Percentiles rank a stretch among this genome's conserved stretches.
These are phyloP conservation scores for Trichoderma simmonsii DNA, from an alignment of 2,329 filamentous ascomycete genomes.

Conservation along the genomic window DNA sequence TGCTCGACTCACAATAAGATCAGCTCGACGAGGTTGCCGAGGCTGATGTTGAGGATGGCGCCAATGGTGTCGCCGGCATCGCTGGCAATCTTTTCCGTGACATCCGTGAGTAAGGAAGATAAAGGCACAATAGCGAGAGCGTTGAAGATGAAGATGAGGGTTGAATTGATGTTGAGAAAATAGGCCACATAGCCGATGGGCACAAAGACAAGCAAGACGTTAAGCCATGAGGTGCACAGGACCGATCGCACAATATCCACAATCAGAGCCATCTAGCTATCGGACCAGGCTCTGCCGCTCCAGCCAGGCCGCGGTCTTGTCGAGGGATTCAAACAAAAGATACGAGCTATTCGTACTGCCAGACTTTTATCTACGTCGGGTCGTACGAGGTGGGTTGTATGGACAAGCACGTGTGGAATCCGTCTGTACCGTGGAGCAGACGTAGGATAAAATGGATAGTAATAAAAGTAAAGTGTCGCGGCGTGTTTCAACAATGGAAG, in stretches of 20 bases:
- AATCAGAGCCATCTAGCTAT: slow-evolving; percentile 14
- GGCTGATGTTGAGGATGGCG: slow-evolving; percentile 59
- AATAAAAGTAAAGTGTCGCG: neutral
- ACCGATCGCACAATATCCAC: slow-evolving; percentile 27
- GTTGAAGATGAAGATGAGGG: slow-evolving; percentile 55
- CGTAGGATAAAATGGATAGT: neutral
- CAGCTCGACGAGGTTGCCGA: slow-evolving; percentile 61
- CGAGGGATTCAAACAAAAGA: neutral
- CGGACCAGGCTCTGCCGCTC: neutral
- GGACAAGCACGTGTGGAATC: neutral
- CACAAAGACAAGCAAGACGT: slow-evolving; percentile 66
- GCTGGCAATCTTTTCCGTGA: slow-evolving; percentile 57
- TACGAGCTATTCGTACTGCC: slow-evolving; percentile 2
- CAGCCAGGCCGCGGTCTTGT: neutral
- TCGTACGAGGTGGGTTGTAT: neutral
- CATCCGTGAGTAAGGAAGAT: slow-evolving; percentile 55
- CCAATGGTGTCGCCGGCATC: slow-evolving; percentile 57
- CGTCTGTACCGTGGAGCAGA: neutral
- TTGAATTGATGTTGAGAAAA: slow-evolving; percentile 33
- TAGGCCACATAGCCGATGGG: slow-evolving; percentile 63
- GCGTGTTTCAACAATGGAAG: neutral
- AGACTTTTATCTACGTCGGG: slow-evolving; percentile 1
- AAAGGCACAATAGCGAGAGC: slow-evolving; percentile 59
- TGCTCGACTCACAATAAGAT: slow-evolving; percentile 50
- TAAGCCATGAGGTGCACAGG: slow-evolving; percentile 50